phyloP scores from a whole-genome alignment of 1,284 basidiomycete genomes.

The Athelia sp. region DNA sequence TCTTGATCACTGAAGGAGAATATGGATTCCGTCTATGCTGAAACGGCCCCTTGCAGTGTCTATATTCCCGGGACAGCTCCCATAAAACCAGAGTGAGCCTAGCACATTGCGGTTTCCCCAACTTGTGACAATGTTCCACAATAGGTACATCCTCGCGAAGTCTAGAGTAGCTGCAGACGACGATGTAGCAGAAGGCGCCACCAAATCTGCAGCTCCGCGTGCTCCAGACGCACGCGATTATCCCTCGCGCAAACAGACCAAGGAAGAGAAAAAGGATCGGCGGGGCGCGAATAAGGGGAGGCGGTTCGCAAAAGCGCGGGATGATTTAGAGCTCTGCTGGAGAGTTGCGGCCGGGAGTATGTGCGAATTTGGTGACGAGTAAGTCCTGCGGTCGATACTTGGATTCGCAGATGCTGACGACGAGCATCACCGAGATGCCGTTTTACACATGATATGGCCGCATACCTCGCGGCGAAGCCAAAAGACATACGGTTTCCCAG shows the following conservation, averaged over 20 bases:
- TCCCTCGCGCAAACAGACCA: slow-evolving; percentile 39
- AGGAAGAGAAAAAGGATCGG: slow-evolving; percentile 66
- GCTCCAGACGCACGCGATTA: slow-evolving; percentile 23
- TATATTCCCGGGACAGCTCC: slow-evolving; percentile 61
- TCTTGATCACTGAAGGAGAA: too few relatives aligned
- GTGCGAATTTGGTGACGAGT: slow-evolving; percentile 66
- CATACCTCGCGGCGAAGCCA: slow-evolving; percentile 76
- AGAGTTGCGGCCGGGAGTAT: slow-evolving; percentile 55
- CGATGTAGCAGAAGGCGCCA: slow-evolving; percentile 70
- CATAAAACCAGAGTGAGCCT: slow-evolving; percentile 69
- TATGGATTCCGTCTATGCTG: too few relatives aligned
- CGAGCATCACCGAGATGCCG: slow-evolving; percentile 56
- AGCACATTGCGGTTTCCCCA: background rate
- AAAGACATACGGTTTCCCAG: slow-evolving; percentile 63
- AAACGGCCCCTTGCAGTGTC: too few relatives aligned
- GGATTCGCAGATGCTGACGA: slow-evolving; percentile 2
- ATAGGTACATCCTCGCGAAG: slow-evolving; percentile 53
- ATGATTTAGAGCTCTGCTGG: slow-evolving; percentile 76
- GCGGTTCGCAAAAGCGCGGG: slow-evolving; percentile 64
- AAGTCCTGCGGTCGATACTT: slow-evolving; percentile 20
- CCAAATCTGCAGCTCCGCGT: slow-evolving; percentile 30
- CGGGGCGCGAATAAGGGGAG: slow-evolving; percentile 78
- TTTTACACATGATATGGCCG: slow-evolving; percentile 74
- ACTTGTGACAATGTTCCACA: slow-evolving; percentile 2
- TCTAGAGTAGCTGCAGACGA: slow-evolving; percentile 53